phyloP scores from a whole-genome alignment of 306 rosid species.

The Trifolium pratense region DNA sequence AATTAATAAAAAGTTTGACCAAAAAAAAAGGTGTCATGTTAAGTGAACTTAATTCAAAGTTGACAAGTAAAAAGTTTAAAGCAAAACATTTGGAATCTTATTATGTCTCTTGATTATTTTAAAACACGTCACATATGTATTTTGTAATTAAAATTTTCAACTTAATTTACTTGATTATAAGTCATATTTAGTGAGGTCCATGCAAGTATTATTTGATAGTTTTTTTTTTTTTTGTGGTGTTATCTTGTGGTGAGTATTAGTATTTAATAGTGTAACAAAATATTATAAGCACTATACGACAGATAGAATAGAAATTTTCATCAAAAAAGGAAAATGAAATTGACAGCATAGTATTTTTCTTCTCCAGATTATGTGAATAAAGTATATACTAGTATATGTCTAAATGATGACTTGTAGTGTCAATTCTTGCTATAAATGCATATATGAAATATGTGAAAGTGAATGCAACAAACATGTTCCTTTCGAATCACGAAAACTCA shows the following conservation, averaged over 20 bases:
- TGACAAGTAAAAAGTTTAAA: too few relatives aligned
- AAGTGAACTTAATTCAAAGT: conserved; percentile 14
- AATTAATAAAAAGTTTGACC: not conserved
- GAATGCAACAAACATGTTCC: conserved; percentile 32
- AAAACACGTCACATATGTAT: too few relatives aligned
- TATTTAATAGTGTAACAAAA: not conserved
- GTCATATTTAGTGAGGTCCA: not conserved
- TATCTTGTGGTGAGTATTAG: too few relatives aligned
- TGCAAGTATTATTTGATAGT: not conserved
- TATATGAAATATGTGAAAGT: conserved; percentile 12
- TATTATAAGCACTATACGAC: not conserved
- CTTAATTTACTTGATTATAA: not conserved
- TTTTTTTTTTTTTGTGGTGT: too few relatives aligned
- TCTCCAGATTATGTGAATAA: conserved; percentile 1
- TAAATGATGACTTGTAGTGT: not conserved
- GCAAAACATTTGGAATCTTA: too few relatives aligned
- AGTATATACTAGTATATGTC: not conserved
- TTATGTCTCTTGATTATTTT: too few relatives aligned
- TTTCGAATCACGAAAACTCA: conserved; percentile 43
- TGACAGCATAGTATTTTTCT: not conserved
- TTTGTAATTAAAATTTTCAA: too few relatives aligned
- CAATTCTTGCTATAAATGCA: not conserved
- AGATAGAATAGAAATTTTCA: not conserved
- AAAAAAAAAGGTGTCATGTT: not conserved
- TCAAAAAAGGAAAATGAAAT: not conserved